Percentiles rank a stretch among this genome's conserved stretches.
Evolutionary conservation across 1,139 yeast species (phyloP).

Genomic region (Scheffersomyces lignicola): DNA sequence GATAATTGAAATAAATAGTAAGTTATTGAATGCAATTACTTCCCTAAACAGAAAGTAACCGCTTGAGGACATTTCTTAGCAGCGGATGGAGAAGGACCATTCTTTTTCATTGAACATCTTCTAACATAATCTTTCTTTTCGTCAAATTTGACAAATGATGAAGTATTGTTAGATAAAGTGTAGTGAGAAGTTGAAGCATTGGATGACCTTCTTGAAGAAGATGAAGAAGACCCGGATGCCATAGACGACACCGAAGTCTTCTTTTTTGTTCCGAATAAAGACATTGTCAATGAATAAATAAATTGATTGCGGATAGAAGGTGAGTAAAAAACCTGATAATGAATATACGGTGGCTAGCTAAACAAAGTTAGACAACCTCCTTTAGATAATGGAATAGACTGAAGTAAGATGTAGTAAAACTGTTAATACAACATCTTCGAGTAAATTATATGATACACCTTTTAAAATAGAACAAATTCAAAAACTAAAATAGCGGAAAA

Average conservation of each 20-base stretch:
- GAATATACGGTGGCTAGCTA: too few relatives aligned
- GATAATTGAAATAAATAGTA: too few relatives aligned
- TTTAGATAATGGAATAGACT: too few relatives aligned
- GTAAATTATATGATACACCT: not conserved
- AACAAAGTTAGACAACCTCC: too few relatives aligned
- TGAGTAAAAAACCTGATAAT: too few relatives aligned
- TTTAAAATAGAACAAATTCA: not conserved
- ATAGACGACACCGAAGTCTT: constrained; percentile 2
- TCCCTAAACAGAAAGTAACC: constrained; percentile 42
- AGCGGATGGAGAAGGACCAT: constrained; percentile 9
- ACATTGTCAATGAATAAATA: too few relatives aligned
- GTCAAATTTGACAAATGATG: constrained; percentile 12
- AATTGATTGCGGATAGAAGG: too few relatives aligned
- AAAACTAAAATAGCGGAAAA: not conserved
- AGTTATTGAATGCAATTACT: constrained; percentile 17
- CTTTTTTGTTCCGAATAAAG: constrained; percentile 2
- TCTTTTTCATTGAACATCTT: constrained; percentile 35
- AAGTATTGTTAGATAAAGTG: not conserved
- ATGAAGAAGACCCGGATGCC: not conserved
- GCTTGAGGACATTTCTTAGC: constrained; percentile 30
- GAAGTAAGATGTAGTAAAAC: too few relatives aligned
- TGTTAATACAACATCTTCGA: not conserved
- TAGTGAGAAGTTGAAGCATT: constrained; percentile 7
- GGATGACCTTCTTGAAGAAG: constrained; percentile 11
- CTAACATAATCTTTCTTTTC: constrained; percentile 37